Evolutionary conservation across 2,329 filamentous ascomycete genomes (phyloP), one percentile per base, ranked within the genome.

Genomic region (Tolypocladium album): DNA sequence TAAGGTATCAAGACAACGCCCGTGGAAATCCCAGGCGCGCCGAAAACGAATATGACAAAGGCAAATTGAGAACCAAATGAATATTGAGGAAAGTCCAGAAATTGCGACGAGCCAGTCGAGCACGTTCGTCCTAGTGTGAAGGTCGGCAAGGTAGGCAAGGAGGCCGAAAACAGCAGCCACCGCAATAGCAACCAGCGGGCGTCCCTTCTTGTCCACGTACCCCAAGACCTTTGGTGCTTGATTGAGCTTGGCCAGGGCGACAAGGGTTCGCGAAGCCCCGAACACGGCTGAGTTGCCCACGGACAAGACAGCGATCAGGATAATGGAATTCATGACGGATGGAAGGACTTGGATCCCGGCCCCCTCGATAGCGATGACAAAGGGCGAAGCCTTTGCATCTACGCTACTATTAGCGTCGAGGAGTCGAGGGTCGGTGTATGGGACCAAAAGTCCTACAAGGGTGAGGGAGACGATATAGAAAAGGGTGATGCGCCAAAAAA

Each of bases 201-300:
- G 88, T 47, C 92, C 92, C 64, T 87, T 84, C 56, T 88, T 86
- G 76, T 93, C 92, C 67, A 94, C 86, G 74, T 93, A 96, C 61
- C 84, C 85, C 38, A 96, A 79, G 64, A 92, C 78, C 63, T 78
- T 81, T 7, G 92, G 92, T 0, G 90, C 92, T 70, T 94, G 91
- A 59, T 86, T 83, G 72, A 95, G 91, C 71, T 96, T 92, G 53
- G 92, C 92, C 2, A 97, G 82, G 3, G 92, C 92, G 36, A 92
- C 90, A 11, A 97, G 84, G 2, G 92, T 97, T 67, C 93, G 87
- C 1, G 90, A 95, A 31, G 90, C 93, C 42, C 92, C 93, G 68
- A 96, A 97, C 61, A 97, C 88, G 62, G 92, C 87, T 7, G 90
- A 93, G 74, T 96, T 97, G 60, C 92, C 92, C 61, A 97, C 92